phyloP scores from a whole-genome alignment of 2,329 filamentous ascomycete species.

The Fusarium zealandicum region DNA sequence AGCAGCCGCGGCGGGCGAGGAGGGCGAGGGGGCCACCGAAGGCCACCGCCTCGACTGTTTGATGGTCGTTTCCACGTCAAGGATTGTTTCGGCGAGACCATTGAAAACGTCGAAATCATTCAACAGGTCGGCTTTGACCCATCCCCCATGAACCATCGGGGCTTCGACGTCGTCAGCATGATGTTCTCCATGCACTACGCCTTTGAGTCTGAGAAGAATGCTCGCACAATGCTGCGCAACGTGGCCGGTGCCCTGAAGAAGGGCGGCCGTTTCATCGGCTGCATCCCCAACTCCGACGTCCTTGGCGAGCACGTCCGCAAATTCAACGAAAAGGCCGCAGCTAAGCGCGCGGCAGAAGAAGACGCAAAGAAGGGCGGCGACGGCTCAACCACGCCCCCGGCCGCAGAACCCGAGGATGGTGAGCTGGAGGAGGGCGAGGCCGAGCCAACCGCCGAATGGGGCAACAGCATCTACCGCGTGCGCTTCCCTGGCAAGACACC shows the following conservation, averaged over 20 bases:
- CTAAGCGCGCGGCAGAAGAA: slow-evolving; percentile 45
- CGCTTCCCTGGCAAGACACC: slow-evolving; percentile 85
- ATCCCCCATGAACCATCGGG: slow-evolving; percentile 74
- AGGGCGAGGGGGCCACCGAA: slow-evolving; percentile 58
- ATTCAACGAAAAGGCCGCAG: slow-evolving; percentile 66
- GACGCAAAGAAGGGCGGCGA: slow-evolving; percentile 28
- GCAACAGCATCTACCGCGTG: slow-evolving; percentile 91
- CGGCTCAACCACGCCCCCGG: slow-evolving; percentile 35
- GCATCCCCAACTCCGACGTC: slow-evolving; percentile 96
- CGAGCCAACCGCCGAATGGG: slow-evolving; percentile 79
- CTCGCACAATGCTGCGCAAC: slow-evolving; percentile 90
- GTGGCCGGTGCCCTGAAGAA: slow-evolving; percentile 91
- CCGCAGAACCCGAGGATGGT: slow-evolving; percentile 50
- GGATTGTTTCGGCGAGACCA: slow-evolving; percentile 87
- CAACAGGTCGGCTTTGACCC: slow-evolving; percentile 86
- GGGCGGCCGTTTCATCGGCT: slow-evolving; percentile 91
- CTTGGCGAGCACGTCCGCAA: slow-evolving; percentile 79
- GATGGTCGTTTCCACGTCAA: slow-evolving; percentile 89
- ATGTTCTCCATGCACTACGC: slow-evolving; percentile 99
- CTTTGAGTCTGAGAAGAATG: slow-evolving; percentile 90
- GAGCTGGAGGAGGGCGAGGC: slow-evolving; percentile 67
- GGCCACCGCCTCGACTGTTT: slow-evolving; percentile 68
- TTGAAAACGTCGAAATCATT: slow-evolving; percentile 83
- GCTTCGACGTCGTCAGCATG: slow-evolving; percentile 96
- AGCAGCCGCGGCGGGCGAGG: slow-evolving; percentile 63